Conservation (phyloP, 1,284 basidiomycete species). For the Cutaneotrichosporon sp. region DNA sequence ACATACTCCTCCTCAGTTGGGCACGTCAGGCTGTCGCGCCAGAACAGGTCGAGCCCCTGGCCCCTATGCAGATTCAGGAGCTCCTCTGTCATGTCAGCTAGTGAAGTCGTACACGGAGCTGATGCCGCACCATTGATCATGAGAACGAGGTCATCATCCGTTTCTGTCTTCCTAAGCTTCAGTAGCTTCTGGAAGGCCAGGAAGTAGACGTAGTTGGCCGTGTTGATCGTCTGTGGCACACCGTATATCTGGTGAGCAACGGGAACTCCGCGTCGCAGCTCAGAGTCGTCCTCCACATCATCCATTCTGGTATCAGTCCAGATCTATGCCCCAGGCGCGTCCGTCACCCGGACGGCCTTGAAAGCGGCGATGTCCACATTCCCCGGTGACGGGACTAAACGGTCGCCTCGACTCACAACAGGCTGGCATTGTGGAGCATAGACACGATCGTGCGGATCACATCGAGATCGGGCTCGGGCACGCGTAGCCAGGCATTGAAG, state of each 20-base stretch:
- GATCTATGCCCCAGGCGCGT: no score
- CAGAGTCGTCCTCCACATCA: slow-evolving; percentile 95
- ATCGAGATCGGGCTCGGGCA: slow-evolving; percentile 65
- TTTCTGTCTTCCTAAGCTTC: slow-evolving; percentile 52
- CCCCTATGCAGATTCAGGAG: slow-evolving; percentile 87
- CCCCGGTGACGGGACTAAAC: no score
- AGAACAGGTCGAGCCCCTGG: slow-evolving; percentile 90
- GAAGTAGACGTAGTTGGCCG: slow-evolving; percentile 96
- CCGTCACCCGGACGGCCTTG: no score
- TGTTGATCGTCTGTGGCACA: slow-evolving; percentile 93
- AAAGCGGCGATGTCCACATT: no score
- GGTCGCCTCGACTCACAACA: slow-evolving; percentile 70
- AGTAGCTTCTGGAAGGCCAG: slow-evolving; percentile 75
- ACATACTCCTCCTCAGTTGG: slow-evolving; percentile 95
- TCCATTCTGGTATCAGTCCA: slow-evolving; percentile 62
- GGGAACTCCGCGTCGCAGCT: slow-evolving; percentile 77
- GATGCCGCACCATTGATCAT: slow-evolving; percentile 59
- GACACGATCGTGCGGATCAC: slow-evolving; percentile 75
- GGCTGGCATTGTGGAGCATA: slow-evolving; percentile 90
- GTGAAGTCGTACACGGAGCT: neutral
- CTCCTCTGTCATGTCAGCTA: slow-evolving; percentile 58
- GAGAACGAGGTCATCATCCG: slow-evolving; percentile 28
- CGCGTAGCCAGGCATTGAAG: slow-evolving; percentile 88
- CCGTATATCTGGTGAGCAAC: slow-evolving; percentile 96
- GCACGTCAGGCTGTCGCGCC: slow-evolving; percentile 86